Evolutionary conservation across 2,329 filamentous ascomycete genomes (phyloP).

Genomic region (Phoma sp.): DNA sequence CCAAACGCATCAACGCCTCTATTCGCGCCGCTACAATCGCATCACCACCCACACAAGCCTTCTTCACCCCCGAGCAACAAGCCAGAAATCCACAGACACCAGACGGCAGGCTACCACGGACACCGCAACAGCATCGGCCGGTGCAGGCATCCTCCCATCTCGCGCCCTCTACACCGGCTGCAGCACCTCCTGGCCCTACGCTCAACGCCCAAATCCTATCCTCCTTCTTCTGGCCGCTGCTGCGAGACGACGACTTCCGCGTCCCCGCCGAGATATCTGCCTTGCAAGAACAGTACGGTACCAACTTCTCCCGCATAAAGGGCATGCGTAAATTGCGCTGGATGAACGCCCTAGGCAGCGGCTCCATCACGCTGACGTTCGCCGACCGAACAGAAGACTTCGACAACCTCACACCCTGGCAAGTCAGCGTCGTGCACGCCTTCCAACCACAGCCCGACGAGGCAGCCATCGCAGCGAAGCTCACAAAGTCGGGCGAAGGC

Average conservation of each 20-base stretch:
- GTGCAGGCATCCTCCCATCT: slow-evolving; percentile 18
- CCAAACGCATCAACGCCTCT: slow-evolving; percentile 72
- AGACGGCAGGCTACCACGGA: slow-evolving; percentile 28
- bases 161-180: slow-evolving; percentile 22
- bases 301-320: slow-evolving; percentile 81
- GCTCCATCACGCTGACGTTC: slow-evolving; percentile 81
- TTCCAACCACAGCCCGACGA: slow-evolving; percentile 66
- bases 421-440: slow-evolving; percentile 85
- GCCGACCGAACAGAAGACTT: slow-evolving; percentile 78
- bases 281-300: slow-evolving; percentile 74
- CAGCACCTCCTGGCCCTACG: slow-evolving; percentile 35
- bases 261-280: slow-evolving; percentile 66
- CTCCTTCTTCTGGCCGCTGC: slow-evolving; percentile 88
- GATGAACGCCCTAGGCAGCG: slow-evolving; percentile 82
- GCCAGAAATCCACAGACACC: slow-evolving; percentile 28
- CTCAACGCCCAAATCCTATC: slow-evolving; percentile 88
- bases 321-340: slow-evolving; percentile 85
- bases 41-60: slow-evolving; percentile 5
- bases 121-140: slow-evolving; percentile 36
- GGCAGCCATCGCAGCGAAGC: slow-evolving; percentile 28
- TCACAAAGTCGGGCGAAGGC: slow-evolving; percentile 27
- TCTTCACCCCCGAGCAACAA: slow-evolving; percentile 28
- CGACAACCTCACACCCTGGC: slow-evolving; percentile 81
- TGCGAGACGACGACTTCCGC: slow-evolving; percentile 73
- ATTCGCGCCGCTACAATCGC: slow-evolving; percentile 34